Base-by-base conservation (phyloP, 1,139 yeast genomes). In the Suhomyces coccinellae region DNA sequence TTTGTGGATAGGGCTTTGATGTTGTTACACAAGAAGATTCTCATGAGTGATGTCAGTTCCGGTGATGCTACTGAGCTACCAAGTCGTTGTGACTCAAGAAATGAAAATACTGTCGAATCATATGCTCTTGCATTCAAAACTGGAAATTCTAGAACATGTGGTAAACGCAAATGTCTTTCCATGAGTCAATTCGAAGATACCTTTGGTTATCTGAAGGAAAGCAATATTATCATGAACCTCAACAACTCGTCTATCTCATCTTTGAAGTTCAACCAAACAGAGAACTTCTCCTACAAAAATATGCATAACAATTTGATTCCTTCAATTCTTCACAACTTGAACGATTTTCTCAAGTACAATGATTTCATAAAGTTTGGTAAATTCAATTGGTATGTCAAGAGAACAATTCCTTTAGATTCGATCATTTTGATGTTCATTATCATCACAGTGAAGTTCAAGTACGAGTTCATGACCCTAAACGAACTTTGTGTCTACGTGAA, bases 321-420 rank as follows among this genome's bases (percentile, higher is more conserved):
- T 1, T 73, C 82, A 1, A 69, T 82, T n/a, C 57, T 81, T 36
- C 85, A 80, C 54, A 80, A 79, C 53, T 61, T 80, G 51, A 77
- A 78, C 53, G 82, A 78, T 50, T 80, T 80, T 50, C 61, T 75
- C 40, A 69, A 73, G 55, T 73, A 73, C 52, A 73, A 73, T 52
- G 79, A 73, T 52, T 73, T 73, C 47, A 69, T 73, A 51, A 73
- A 73, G 46, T 68, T 75, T 52, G 80, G 80, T 0, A 72, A 69
- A 48, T 81, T 68, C 58, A 81, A 80, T 54, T 81, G 85, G 85
- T 81, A 79, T 51, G 72, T 80, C 41, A 76, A 80, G 54, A 66
- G 83, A 43, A 77, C 80, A 6, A 73, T 81, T 41, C 86, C 86
- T 3, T 67, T 80, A 44, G 85, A 81, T 57, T 79, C 83, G n/a